Conservation (phyloP, 176 grass and related monocot genomes). For the maize (Zea mays) region Zm-B73-REFERENCE-NAM-5.0 NC_050104.1:137504501-137505000, state of each 20-base stretch:
- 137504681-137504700: not conserved
- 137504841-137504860: not conserved
- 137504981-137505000: not conserved
- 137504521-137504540: not conserved
- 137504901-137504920: not conserved
- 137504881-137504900: not conserved
- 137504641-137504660: too few relatives aligned
- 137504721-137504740: not conserved
- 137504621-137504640: too few relatives aligned
- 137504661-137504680: not conserved
- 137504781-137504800: too few relatives aligned
- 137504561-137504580: not conserved
- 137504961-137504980: not conserved
- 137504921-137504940: not conserved
- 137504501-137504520: not conserved
- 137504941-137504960: not conserved
- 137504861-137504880: not conserved
- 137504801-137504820: not conserved
- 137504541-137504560: conserved; percentile 21
- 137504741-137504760: not conserved
- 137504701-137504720: too few relatives aligned
- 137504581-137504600: not conserved
- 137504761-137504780: too few relatives aligned
- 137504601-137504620: not conserved
- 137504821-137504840: not conserved